phyloP scores from a whole-genome alignment of 2,329 filamentous ascomycete species.

The Pezizomycotina sp. region DNA sequence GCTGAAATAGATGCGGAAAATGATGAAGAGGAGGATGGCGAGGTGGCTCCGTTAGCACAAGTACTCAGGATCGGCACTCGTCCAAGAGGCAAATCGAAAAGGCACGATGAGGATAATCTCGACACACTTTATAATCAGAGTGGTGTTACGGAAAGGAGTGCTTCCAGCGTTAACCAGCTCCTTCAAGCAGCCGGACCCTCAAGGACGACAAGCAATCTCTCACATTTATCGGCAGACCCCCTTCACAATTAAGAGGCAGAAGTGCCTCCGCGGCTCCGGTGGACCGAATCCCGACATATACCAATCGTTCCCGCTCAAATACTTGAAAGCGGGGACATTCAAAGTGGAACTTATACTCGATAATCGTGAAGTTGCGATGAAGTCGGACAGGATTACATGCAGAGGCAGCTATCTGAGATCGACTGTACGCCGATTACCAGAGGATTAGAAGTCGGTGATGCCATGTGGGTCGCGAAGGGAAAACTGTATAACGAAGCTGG shows the following conservation, averaged over 20 bases:
- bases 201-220: background rate
- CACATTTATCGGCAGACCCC: too few relatives aligned
- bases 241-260: constrained; percentile 3
- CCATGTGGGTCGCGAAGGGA: constrained; percentile 63
- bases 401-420: constrained; percentile 50
- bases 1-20: constrained; percentile 6
- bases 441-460: constrained; percentile 55
- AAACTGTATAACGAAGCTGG: constrained; percentile 22
- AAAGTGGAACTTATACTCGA: constrained; percentile 59
- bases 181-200: constrained; percentile 1
- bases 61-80: background rate
- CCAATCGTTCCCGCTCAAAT: constrained; percentile 40
- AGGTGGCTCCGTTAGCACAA: background rate
- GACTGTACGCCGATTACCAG: constrained; percentile 51
- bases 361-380: constrained; percentile 52
- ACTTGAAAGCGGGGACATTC: constrained; percentile 48
- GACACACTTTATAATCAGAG: constrained; percentile 6
- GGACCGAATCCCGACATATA: constrained; percentile 21
- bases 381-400: constrained; percentile 61
- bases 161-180: constrained; percentile 6
- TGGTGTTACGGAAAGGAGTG: constrained; percentile 4
- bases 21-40: background rate
- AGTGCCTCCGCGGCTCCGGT: constrained; percentile 10
- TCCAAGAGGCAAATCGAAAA: constrained; percentile 3
- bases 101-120: background rate